Conservation (phyloP, 768 basidiomycete species). For the Psilocybe cubensis region DNA sequence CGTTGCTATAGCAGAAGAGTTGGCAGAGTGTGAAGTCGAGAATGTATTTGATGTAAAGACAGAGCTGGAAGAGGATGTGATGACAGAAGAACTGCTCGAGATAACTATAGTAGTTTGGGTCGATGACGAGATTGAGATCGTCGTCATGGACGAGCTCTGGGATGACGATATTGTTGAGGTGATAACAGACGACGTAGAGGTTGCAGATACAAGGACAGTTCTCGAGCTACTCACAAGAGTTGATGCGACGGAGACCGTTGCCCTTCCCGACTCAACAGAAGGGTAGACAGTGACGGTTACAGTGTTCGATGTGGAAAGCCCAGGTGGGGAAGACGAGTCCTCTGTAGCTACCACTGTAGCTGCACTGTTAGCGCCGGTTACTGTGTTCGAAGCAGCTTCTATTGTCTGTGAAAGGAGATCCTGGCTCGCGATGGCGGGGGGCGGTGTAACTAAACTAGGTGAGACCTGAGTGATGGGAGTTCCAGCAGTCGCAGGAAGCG, state of each 20-base stretch:
- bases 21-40: neutral
- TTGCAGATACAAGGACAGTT: neutral
- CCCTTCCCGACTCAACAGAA: slow-evolving; percentile 3
- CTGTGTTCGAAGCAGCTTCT: neutral
- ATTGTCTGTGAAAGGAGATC: neutral
- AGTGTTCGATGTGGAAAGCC: neutral
- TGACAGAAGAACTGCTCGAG: neutral
- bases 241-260: neutral
- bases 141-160: neutral
- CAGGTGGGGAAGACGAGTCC: neutral
- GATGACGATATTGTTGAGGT: neutral
- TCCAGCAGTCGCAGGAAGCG: neutral
- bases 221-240: neutral
- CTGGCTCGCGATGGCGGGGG: slow-evolving; percentile 1
- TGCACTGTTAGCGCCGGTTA: neutral
- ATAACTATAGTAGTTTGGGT: neutral
- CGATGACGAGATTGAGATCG: neutral
- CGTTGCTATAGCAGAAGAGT: slow-evolving; percentile 4
- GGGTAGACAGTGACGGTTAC: slow-evolving; percentile 1
- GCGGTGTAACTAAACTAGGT: neutral
- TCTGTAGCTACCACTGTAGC: neutral
- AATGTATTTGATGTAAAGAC: neutral
- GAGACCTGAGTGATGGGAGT: slow-evolving; percentile 5
- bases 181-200: slow-evolving; percentile 3
- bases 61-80: neutral